These are phyloP conservation scores for Sarcocystis neurona DNA, from an alignment of 169 alveolate genomes.

Conservation along the genomic window DNA sequence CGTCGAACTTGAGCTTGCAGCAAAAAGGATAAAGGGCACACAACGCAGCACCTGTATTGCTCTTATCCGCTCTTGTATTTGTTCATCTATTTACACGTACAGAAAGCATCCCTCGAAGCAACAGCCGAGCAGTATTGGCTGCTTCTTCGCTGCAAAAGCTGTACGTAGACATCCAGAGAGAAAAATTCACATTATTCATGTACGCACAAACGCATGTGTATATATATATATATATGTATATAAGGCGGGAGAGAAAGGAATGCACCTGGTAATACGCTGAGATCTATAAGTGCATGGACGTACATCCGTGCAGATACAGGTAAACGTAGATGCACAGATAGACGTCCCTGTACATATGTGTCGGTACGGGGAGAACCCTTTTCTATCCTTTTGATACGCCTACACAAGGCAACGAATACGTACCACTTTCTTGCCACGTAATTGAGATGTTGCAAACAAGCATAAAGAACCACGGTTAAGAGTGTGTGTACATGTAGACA, in stretches of 20 bases:
- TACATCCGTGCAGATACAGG: neutral
- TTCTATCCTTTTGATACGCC: neutral
- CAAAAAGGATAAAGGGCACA: neutral
- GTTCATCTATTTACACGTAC: neutral
- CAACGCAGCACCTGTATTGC: neutral
- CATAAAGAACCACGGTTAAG: neutral
- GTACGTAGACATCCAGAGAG: neutral
- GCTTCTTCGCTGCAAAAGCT: neutral
- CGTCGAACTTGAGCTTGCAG: neutral
- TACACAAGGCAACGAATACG: too few species aligned
- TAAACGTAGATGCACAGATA: neutral
- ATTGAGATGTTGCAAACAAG: neutral
- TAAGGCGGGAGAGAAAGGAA: neutral
- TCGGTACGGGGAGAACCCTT: neutral
- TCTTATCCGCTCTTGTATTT: neutral
- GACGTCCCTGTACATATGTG: neutral
- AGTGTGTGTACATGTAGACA: too few species aligned
- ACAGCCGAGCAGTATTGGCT: neutral
- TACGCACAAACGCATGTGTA: neutral
- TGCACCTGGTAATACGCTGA: neutral
- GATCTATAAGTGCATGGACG: neutral
- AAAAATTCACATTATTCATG: neutral
- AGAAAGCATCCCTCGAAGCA: neutral
- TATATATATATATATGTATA: neutral
- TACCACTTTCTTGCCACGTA: neutral